Evolutionary conservation across 345 rosid species (phyloP), one percentile per base, ranked within the genome.

Genomic region (Raphanus sativus): DNA sequence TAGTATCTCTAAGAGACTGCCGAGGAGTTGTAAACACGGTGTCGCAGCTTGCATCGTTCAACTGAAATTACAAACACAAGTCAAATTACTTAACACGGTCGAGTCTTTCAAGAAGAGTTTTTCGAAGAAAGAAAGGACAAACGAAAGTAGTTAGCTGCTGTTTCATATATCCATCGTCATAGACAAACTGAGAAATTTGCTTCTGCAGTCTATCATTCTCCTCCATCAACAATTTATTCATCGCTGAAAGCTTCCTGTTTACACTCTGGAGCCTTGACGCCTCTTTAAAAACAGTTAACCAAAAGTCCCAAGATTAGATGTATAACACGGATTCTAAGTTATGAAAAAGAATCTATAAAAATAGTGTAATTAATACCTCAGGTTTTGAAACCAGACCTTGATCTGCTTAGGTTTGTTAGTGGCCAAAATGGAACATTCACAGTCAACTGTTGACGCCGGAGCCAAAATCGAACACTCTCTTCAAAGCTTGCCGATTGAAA

Each of bases 381-480:
- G 94, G 62, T 96, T 96, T 69, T 96, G 99, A 65, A 96, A 96
- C 99, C 99, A 96, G 79, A 96, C 98, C 84, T 96, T 96, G 92
- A 96, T 96, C 92, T 96, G 98, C 21, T 21, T 21, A 21, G 21
- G 21, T 21, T 21, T 21, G 21, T 21, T 89, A 83, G 93, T 87
- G 65, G 93, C 72, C 71, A 96, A 82, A 90, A 91, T 89, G 82
- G 98, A 90, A 80, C 96, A 96, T 70, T 96, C 98, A 70, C 98
- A 87, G 73, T 91, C 87, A 96, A 76, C 74, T 96, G 99, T 68
- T 93, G 99, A 76, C 98, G 84, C 1, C 99, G 84, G 72, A 93
- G 80, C 4, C 5, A 98, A 98, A 69, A 93, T 96, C 3, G 99
- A 98, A 84, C 99, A 96, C 88, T 96, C 99, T 0, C 21, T 21